Evolutionary conservation across 345 rosid species (phyloP), one percentile per base, ranked within the genome.

Genomic region (Lepidium africanum): DNA sequence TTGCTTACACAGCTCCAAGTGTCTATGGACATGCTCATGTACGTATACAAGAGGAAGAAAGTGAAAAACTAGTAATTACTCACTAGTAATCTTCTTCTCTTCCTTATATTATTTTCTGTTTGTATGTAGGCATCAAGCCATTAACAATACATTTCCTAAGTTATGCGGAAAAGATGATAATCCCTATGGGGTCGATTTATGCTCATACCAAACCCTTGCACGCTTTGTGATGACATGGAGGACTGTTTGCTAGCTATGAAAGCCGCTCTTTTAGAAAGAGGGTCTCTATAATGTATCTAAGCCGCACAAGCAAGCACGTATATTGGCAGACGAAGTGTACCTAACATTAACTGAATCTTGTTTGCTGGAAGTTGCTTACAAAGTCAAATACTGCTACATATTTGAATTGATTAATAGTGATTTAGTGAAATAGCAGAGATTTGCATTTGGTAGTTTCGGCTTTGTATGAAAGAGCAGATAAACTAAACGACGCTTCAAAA

Each of bases 391-490:
- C 23, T 21, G 23, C 23, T 1, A 21, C 23, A 21, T 21, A 3
- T 21, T n/a, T n/a, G n/a, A n/a, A n/a, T n/a, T n/a, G n/a, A n/a
- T n/a, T n/a, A n/a, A n/a, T n/a, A n/a, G n/a, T n/a, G n/a, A n/a
- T n/a, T n/a, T n/a, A n/a, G n/a, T n/a, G n/a, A n/a, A n/a, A n/a
- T n/a, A n/a, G n/a, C n/a, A 88, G 85, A 70, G 96, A 88, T 77
- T 67, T 90, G 84, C 85, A 84, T 82, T 86, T 87, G 53, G 96
- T 93, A 43, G 86, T 85, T 70, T 89, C 90, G 10, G 82, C 88
- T 48, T 80, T 88, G 54, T 90, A 79, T 19, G 92, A 93, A 72
- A 82, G 91, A 73, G 90, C 85, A 3, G 73, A 81, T 66, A 75
- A 82, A 66, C 70, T 83, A 49, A 84, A 87, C 32, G 91, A 92